Base-by-base conservation (phyloP, 2,329 filamentous ascomycete genomes). In the Lecanosticta acicola region DNA sequence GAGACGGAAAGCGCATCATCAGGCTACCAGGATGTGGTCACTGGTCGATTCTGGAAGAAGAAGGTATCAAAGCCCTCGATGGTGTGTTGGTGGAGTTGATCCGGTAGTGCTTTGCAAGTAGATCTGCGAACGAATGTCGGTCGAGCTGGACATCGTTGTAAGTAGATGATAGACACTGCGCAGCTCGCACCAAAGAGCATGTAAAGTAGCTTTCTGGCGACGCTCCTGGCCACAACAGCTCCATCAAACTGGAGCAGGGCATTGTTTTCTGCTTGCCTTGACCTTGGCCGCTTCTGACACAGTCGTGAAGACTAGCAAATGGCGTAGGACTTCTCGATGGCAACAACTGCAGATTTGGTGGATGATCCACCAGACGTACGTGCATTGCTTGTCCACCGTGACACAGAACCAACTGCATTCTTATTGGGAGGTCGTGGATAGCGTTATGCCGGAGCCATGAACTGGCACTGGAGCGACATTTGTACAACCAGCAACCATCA, bases 21-120 rank as follows among this genome's bases (percentile, higher is more conserved):
- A 52, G 73, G 33, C 58, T 80, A 5, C 70, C 74, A 3, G 59
- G 65, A 7, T 71, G 69, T 9, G 76, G 74, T 0, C 78, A 81
- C 60, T 80, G 76, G 68, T 71, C 71, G 11, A 71, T 76, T 2
- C 53, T 75, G 34, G 75, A 79, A 57, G 58, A 62, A 32, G 45
- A 50, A 19, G 50, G 53, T 11, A 29, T 41, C 9, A 43, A 43
- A 29, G 53, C 51, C 37, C 17, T 56, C 21, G 42, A 56, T 21
- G 32, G 18, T 18, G 39, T 34, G 3, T 17, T 41, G 5, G 14
- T 11, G 4, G 16, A 21, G 10, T 14, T 41, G 16, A 18, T 37
- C 14, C 19, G 16, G 19, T n/a, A n/a, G n/a, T n/a, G n/a, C n/a
- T n/a, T n/a, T n/a, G n/a, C n/a, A n/a, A n/a, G n/a, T n/a, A n/a